Base-by-base conservation (phyloP, 768 basidiomycete genomes). In the Kwoniella botswanensis region DNA sequence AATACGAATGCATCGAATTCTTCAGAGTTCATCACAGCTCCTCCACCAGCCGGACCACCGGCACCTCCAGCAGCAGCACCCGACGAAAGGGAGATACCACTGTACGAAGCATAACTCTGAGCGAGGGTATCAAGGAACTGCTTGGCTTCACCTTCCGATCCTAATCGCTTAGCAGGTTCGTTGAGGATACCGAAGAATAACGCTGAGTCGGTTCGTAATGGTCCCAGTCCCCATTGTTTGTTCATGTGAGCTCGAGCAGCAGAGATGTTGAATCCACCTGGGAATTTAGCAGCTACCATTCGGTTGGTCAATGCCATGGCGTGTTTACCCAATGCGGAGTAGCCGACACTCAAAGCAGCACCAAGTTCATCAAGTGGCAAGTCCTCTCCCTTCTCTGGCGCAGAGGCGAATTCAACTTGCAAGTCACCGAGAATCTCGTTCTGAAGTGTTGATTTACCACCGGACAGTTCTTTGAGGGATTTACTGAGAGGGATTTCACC, bases 331-430 rank as follows among this genome's bases (percentile, higher is more conserved):
- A 96, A 89, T 4, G 87, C 80, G 50, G 89, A 85, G 85, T 92
- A 93, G 6, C 94, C 94, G 65, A 89, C 86, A 11, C 88, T 87
- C 43, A 98, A 86, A 17, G 93, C 90, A 35, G 93, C 88, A 53
- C 94, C 97, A 11, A 99, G 90, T 82, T 99, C 97, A 76, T 98
- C 94, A 61, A 99, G 89, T 44, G 97, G 91, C 53, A 99, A 88
- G 78, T 99, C 97, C 83, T 99, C 97, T 11, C 93, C 94, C 86
- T 98, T 99, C 86, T 99, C 97, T 0, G 97, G 97, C 1, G 96
- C 93, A 9, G 93, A 92, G 4, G 90, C 79, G 83, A 99, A 99
- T 83, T 99, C 97, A 77, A 93, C 89, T 80, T 97, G 94, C 50
- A 99, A 87, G 81, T 98, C 97, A 58, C 97, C 97, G 55, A 99